These are phyloP conservation scores for Durio zibethinus DNA, from an alignment of 345 rosid genomes.

Conservation along the genomic window DNA sequence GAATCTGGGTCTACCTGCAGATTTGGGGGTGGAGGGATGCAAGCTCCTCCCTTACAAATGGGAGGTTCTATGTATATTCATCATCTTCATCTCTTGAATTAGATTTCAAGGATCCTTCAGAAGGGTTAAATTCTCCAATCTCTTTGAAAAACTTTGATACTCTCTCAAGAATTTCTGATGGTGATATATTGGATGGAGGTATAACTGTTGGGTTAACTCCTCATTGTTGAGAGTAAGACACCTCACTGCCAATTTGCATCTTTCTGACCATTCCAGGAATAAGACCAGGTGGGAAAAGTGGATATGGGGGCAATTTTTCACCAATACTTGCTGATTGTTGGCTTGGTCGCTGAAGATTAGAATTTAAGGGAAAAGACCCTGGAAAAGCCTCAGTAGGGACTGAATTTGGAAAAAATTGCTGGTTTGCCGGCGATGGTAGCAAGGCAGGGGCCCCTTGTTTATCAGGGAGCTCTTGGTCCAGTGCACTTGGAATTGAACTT, in stretches of 20 bases:
- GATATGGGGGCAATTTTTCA: constrained; percentile 86
- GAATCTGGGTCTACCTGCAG: constrained; percentile 89
- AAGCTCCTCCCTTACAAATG: constrained; percentile 22
- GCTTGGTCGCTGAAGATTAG: constrained; percentile 50
- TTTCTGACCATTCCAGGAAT: constrained; percentile 99
- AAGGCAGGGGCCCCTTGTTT: constrained; percentile 33
- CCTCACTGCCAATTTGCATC: constrained; percentile 97
- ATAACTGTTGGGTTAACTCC: constrained; percentile 90
- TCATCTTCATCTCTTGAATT: constrained; percentile 18
- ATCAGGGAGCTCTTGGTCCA: constrained; percentile 54
- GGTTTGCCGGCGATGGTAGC: constrained; percentile 44
- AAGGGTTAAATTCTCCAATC: constrained; percentile 62
- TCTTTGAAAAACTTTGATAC: constrained; percentile 91
- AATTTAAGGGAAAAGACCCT: constrained; percentile 55
- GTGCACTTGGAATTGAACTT: constrained; percentile 31
- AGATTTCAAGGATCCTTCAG: constrained; percentile 17
- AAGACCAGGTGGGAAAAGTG: constrained; percentile 95
- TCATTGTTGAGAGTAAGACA: constrained; percentile 94
- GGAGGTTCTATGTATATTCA: constrained; percentile 14
- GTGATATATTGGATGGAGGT: constrained; percentile 79
- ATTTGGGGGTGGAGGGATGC: constrained; percentile 87
- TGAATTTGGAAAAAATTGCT: constrained; percentile 62
- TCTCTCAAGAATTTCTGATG: constrained; percentile 69
- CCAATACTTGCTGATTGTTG: constrained; percentile 43
- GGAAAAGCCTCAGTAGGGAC: constrained; percentile 54